These are phyloP conservation scores for Plasmodium vivax DNA, from an alignment of 169 alveolate genomes.

Conservation along the genomic window DNA sequence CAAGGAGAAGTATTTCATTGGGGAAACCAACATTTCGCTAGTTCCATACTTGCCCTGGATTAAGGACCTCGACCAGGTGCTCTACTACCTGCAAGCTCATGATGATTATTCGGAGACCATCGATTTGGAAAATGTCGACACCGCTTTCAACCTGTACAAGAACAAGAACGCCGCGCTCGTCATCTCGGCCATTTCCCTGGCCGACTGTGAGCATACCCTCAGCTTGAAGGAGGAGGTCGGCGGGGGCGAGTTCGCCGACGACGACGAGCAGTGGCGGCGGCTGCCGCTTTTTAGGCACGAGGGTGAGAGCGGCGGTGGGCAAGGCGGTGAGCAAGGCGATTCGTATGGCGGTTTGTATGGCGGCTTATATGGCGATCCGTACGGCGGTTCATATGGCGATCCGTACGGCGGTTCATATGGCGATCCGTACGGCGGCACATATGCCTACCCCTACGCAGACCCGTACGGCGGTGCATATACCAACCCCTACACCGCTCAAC, in stretches of 20 bases:
- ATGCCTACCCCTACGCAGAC: background rate
- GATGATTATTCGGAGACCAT: conserved; percentile 85
- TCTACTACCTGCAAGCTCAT: conserved; percentile 81
- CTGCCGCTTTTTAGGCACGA: conserved; percentile 25
- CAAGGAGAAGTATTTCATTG: conserved; percentile 83
- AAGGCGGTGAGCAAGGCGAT: background rate
- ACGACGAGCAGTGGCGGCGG: conserved; percentile 29
- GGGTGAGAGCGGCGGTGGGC: background rate
- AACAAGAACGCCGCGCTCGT: conserved; percentile 68
- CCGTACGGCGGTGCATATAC: no score
- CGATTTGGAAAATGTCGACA: conserved; percentile 78
- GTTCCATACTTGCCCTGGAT: conserved; percentile 88
- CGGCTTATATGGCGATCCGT: background rate
- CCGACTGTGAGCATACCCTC: conserved; percentile 35
- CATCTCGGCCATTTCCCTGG: conserved; percentile 63
- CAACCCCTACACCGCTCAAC: background rate
- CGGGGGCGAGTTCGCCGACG: conserved; percentile 12
- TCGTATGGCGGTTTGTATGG: background rate
- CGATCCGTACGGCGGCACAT: background rate
- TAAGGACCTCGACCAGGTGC: conserved; percentile 80
- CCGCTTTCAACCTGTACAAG: conserved; percentile 53
- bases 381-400: background rate
- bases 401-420: background rate
- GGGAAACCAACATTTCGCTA: conserved; percentile 83
- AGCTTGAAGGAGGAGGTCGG: conserved; percentile 43